Evolutionary conservation across 495 filamentous ascomycete species (phyloP).

Genomic region (Xylaria flabelliformis): DNA sequence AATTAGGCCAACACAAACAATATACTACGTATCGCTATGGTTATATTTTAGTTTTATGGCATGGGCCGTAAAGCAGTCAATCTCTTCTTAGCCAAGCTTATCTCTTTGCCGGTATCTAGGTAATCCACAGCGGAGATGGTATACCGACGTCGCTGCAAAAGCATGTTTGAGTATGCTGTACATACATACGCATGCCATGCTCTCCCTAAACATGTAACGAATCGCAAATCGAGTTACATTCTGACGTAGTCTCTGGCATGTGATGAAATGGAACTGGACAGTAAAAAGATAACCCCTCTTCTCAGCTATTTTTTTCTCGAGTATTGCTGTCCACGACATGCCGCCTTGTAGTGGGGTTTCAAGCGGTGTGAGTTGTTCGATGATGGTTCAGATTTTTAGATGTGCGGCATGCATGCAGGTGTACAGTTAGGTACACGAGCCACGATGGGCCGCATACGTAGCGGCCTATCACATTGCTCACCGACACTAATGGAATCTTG

Average conservation of each 20-base stretch:
- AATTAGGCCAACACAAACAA: background rate
- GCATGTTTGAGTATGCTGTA: background rate
- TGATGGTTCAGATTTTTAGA: background rate
- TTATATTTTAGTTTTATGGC: background rate
- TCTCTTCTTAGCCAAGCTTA: background rate
- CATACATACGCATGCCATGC: background rate
- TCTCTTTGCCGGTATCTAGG: background rate
- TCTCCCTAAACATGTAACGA: background rate
- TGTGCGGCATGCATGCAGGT: constrained; percentile 13
- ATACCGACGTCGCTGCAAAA: background rate
- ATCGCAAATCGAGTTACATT: background rate
- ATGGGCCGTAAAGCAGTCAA: background rate
- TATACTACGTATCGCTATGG: background rate
- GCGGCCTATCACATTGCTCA: constrained; percentile 6
- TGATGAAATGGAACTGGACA: background rate
- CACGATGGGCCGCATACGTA: constrained; percentile 11
- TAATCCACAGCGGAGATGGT: background rate
- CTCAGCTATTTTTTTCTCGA: background rate
- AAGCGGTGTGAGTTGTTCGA: constrained; percentile 16
- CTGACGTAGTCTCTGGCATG: background rate
- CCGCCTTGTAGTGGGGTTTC: background rate
- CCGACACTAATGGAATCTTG: background rate
- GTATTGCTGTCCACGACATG: background rate
- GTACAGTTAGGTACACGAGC: background rate
- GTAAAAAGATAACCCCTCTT: background rate